Evolutionary conservation across 2,329 filamentous ascomycete species (phyloP).

Genomic region (Nemania diffusa): DNA sequence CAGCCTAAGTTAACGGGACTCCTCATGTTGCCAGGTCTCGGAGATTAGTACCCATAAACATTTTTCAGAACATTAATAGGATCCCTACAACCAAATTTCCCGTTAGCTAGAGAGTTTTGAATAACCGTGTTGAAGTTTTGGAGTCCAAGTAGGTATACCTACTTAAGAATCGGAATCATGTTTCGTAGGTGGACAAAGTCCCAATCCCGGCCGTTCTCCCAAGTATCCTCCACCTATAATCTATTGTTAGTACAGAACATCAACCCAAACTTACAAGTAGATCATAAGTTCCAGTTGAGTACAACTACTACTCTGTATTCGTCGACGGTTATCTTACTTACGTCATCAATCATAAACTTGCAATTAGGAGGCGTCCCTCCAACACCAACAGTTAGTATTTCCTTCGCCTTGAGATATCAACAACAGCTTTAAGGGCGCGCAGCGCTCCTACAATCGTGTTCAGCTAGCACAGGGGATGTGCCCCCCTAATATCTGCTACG

Average conservation of each 20-base stretch:
- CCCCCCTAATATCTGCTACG: background rate
- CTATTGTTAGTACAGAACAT: constrained; percentile 2
- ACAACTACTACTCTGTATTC: background rate
- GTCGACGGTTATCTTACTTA: constrained; percentile 15
- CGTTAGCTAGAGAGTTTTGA: constrained; percentile 8
- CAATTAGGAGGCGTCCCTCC: constrained; percentile 44
- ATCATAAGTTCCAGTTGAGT: background rate
- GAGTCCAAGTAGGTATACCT: no score
- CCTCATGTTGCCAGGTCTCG: background rate
- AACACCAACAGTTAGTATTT: constrained; percentile 8
- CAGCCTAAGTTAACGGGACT: constrained; percentile 7
- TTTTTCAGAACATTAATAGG: constrained; percentile 38
- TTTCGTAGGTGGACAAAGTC: constrained; percentile 62
- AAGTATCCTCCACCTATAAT: constrained; percentile 61
- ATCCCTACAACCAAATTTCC: constrained; percentile 11
- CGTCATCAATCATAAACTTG: constrained; percentile 40
- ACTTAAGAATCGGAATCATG: constrained; percentile 53
- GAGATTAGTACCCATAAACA: constrained; percentile 35
- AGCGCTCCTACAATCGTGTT: background rate
- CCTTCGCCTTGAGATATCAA: background rate
- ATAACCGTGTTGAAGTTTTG: background rate
- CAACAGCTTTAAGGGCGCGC: background rate
- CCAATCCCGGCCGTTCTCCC: constrained; percentile 58
- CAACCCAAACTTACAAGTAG: no score
- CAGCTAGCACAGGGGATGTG: background rate